Evolutionary conservation across 495 filamentous ascomycete genomes (phyloP).

Genomic region (Emericellopsis terricola): DNA sequence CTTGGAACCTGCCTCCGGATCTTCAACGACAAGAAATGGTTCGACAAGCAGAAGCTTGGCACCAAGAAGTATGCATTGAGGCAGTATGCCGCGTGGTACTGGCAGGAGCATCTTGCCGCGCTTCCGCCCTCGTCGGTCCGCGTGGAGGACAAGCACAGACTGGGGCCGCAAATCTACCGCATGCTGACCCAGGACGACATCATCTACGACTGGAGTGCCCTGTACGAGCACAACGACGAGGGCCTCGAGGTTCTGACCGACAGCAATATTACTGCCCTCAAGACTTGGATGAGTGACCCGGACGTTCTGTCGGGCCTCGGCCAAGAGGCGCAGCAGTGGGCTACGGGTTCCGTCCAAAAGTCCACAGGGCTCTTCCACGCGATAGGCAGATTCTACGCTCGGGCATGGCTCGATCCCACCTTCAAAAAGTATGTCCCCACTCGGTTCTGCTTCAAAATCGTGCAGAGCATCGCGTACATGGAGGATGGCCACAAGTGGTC

Average conservation of each 20-base stretch:
- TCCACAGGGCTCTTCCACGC: background rate
- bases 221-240: constrained; percentile 4
- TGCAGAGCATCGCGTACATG: constrained; percentile 3
- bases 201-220: constrained; percentile 3
- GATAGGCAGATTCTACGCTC: constrained; percentile 2
- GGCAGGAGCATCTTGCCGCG: constrained; percentile 3
- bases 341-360: background rate
- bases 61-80: background rate
- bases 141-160: background rate
- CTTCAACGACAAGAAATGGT: constrained; percentile 1
- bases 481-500: constrained; percentile 1
- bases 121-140: background rate
- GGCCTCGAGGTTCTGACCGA: constrained; percentile 2
- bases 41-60: background rate
- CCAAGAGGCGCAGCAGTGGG: background rate
- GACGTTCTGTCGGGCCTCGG: background rate
- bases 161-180: background rate
- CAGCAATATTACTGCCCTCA: constrained; percentile 1
- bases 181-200: constrained; percentile 3
- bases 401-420: constrained; percentile 1
- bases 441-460: constrained; percentile 1
- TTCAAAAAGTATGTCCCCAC: constrained; percentile 2
- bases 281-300: background rate
- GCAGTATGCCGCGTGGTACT: constrained; percentile 4
- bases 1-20: constrained; percentile 1